Base-by-base conservation (phyloP, 805 yeast genomes). In the Scheffersomyces spartinae region DNA sequence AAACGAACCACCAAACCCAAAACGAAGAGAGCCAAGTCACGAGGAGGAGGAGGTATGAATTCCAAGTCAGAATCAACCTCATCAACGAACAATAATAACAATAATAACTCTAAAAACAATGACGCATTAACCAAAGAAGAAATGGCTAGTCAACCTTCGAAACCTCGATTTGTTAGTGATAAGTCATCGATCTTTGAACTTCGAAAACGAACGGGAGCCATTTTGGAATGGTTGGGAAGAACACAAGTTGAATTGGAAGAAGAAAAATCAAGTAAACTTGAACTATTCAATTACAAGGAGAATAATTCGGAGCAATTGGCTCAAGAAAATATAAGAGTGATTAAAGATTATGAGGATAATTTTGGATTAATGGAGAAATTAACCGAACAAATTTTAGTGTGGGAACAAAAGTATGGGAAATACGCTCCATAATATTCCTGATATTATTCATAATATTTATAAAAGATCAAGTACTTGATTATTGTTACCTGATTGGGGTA, bases 121-220 rank as follows among this genome's bases (percentile, higher is more conserved):
- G 14, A n/a, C 11, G 15, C 5, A 17, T 8, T 7, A 13, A 39
- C 50, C 3, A 58, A 57, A 28, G 65, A 66, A 5, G 61, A 71
- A 18, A 66, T 68, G 17, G 65, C 73, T 21, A 72, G 67, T 33
- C 81, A 77, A 45, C 80, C 88, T 2, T 75, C 83, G 24, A 79
- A 73, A 38, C 95, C 97, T 9, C 69, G 95, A 29, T 59, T 74
- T 22, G 96, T 95, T 5, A 77, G 77, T 31, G 74, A 74, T 12
- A 68, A 83, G 28, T 70, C 81, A 3, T 69, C 85, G 3, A 50
- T 86, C 32, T 68, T 70, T 38, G 98, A 88, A 48, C 78, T 88
- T 82, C 69, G 85, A 29, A 74, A 83, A 42, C 67, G 98, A 31
- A 80, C 85, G 2, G 78, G 83, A 3, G 93, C 95, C 2, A 88